Base-by-base conservation (phyloP, 371 early-diverging fungal genomes). In the Rhizopus microsporus region DNA sequence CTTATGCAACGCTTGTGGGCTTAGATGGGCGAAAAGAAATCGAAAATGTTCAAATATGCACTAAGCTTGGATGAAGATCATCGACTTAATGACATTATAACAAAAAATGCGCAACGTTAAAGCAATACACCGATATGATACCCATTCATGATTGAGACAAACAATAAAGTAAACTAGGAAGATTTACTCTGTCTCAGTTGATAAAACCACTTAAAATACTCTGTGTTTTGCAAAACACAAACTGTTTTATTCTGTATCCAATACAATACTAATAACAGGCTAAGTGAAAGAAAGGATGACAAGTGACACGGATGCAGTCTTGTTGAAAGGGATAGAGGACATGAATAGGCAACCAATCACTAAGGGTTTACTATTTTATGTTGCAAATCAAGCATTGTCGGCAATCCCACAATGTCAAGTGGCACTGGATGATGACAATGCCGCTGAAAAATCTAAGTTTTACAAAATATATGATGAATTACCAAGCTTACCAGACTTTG, bases 1-100 rank as follows among this genome's bases (percentile, higher is more conserved):
- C 3, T 55, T 80, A 47, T 77, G 75, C 49, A 80, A 80, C 53
- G 77, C 80, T 7, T 80, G 80, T 48, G 80, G 80, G 13, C 66
- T 80, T 39, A 57, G 78, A 51, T 78, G 73, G 66, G 55, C 62
- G 17, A 66, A 66, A 40, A 66, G 54, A 55, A 61, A 55, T 23
- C 39, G 62, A 61, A 46, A 64, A 62, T 13, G 60, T 65, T 57
- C 49, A 43, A 57, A 57, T 35, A 31, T 54, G 54, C 56, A 57
- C 61, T 51, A 49, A 59, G 16, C 51, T 32, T 34, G 31, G 34
- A 17, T 40, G 39, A 58, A 52, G 51, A 32, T 34, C 17, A 23
- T 23, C 23, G 23, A 2, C 23, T 2, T 23, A 23, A 23, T 23
- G 23, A 23, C 23, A 23, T 23, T 23, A 23, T 23, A 23, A 23